phyloP scores from a whole-genome alignment of 2,329 filamentous ascomycete species.

The Neopestalotiopsis sp. region DNA sequence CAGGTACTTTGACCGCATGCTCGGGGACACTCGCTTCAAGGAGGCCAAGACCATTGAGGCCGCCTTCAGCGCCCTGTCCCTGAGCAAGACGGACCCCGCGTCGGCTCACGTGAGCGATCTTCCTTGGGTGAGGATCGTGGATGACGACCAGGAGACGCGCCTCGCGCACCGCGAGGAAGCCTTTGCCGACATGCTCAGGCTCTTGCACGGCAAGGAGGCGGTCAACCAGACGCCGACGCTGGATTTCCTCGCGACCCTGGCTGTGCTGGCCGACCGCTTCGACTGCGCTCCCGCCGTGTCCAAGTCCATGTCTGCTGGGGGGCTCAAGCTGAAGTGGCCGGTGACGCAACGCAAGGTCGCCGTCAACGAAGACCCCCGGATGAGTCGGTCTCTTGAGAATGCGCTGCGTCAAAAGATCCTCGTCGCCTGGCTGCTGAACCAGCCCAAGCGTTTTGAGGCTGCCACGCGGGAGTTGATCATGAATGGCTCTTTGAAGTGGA shows the following conservation, averaged over 20 bases:
- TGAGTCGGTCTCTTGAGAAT: conserved; percentile 62
- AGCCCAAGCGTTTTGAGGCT: conserved; percentile 62
- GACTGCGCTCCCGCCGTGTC: conserved; percentile 64
- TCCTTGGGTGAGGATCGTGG: conserved; percentile 67
- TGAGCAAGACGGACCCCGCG: conserved; percentile 50
- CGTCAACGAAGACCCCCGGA: conserved; percentile 41
- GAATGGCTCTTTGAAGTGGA: conserved; percentile 67
- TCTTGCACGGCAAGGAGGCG: conserved; percentile 59
- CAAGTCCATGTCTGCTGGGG: conserved; percentile 51
- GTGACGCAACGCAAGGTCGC: conserved; percentile 45
- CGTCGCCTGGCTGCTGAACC: conserved; percentile 68
- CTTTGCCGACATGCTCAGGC: conserved; percentile 70
- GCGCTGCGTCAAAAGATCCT: conserved; percentile 72
- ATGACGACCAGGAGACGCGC: conserved; percentile 72
- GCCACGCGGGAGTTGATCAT: conserved; percentile 70
- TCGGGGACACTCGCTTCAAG: conserved; percentile 66
- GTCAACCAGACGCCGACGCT: conserved; percentile 54
- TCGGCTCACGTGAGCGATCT: conserved; percentile 57
- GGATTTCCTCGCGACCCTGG: conserved; percentile 68
- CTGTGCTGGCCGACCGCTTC: conserved; percentile 76
- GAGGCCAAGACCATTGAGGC: conserved; percentile 63
- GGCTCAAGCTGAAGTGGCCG: conserved; percentile 61
- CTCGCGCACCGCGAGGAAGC: conserved; percentile 62
- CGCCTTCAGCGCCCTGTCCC: conserved; percentile 54
- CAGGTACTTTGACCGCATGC: conserved; percentile 71